Evolutionary conservation across 2,329 filamentous ascomycete species (phyloP), one percentile per base, ranked within the genome.

Genomic region (Penicillium sp.): DNA sequence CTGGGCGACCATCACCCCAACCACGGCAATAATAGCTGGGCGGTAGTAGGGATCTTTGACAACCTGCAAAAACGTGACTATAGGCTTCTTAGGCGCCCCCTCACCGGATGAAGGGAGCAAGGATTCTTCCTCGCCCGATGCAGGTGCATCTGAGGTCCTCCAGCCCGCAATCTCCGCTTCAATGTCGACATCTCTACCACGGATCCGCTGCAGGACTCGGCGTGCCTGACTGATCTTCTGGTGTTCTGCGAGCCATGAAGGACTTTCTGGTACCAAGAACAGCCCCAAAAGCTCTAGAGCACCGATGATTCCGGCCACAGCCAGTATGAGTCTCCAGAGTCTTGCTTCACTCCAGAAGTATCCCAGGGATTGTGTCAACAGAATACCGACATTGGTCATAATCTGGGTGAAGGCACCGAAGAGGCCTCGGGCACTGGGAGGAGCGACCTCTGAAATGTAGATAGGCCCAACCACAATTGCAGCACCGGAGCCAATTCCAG

Each of bases 381-480:
- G 71, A 46, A 98, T 96, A 49, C 93, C 93, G 22, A 90, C 74
- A 63, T 97, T 97, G 74, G 90, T 90, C 69, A 89, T 90, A 63
- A 97, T 83, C 66, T 98, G 91, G 0, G 93, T 97, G 69, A 94
- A 73, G 32, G 77, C 75, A 10, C 81, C 81, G 60, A 95, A 97
- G 55, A 95, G 81, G 5, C 89, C 90, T 48, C 83, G 81, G 57
- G 84, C 79, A 15, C 76, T 72, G 0, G 81, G 81, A 4, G 91
- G 93, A 0, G 90, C 84, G 24, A 96, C 80, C 69, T 98, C 93
- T 40, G 88, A 90, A 59, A 98, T 88, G 73, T 95, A 98, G 19
- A 98, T 80, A 0, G 93, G 93, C 3, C 94, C 89, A 32, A 96
- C 87, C 19, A 98, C 93, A 3, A 93, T 91, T 1, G 89, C 82